phyloP scores from a whole-genome alignment of 371 early-diverging fungal species.

The Mortierella sp. region DNA sequence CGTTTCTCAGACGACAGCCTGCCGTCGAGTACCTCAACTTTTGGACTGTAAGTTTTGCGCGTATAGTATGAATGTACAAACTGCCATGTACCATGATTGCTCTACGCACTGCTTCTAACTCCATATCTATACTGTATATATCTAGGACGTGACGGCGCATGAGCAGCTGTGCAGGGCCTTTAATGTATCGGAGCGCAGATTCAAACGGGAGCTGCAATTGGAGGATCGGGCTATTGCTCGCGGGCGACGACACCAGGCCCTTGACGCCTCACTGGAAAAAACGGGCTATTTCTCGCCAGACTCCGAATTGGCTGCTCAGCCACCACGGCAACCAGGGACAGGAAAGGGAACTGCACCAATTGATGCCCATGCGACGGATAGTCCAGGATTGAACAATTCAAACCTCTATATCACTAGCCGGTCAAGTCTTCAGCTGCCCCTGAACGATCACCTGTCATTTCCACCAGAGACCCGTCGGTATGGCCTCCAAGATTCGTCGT shows the following conservation, averaged over 20 bases:
- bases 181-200: slow-evolving; percentile 46
- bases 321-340: no score
- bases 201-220: slow-evolving; percentile 40
- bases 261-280: background rate
- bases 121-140: background rate
- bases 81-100: background rate
- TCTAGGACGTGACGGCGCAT: slow-evolving; percentile 52
- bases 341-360: background rate
- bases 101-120: background rate
- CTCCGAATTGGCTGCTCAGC: no score
- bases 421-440: slow-evolving; percentile 21
- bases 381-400: slow-evolving; percentile 7
- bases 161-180: slow-evolving; percentile 55
- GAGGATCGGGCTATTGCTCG: slow-evolving; percentile 49
- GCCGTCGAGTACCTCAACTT: slow-evolving; percentile 55
- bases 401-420: slow-evolving; percentile 17
- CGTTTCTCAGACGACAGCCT: slow-evolving; percentile 36
- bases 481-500: slow-evolving; percentile 13
- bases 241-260: slow-evolving; percentile 21
- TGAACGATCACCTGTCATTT: slow-evolving; percentile 19
- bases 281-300: background rate
- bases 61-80: no score
- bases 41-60: slow-evolving; percentile 53
- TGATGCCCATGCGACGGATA: background rate
- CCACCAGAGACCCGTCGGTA: slow-evolving; percentile 13